phyloP scores from a whole-genome alignment of 2,329 filamentous ascomycete genomes.

The Phyllosticta citribraziliensis region DNA sequence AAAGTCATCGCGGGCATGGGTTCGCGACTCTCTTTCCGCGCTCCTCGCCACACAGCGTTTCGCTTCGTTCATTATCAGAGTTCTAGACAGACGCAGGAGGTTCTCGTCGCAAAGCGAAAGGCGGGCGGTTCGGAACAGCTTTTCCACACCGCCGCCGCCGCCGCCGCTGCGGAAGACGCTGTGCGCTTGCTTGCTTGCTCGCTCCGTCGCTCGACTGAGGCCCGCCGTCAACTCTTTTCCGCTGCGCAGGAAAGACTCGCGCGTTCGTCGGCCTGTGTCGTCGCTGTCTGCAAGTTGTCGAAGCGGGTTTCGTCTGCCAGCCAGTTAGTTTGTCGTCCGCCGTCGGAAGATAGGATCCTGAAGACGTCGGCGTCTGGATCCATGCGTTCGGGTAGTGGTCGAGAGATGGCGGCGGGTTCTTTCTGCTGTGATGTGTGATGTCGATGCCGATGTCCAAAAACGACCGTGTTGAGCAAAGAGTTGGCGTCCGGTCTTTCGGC shows the following conservation, averaged over 20 bases:
- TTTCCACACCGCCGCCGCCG: conserved; percentile 27
- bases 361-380: conserved; percentile 27
- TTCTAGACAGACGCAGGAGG: conserved; percentile 38
- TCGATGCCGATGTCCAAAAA: conserved; percentile 40
- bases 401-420: too few species aligned
- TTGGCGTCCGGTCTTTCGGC: conserved; percentile 41
- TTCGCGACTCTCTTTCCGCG: conserved; percentile 37
- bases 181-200: too few species aligned
- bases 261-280: conserved; percentile 40
- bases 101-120: conserved; percentile 33
- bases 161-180: too few species aligned
- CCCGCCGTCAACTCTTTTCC: conserved; percentile 27
- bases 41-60: conserved; percentile 1
- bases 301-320: conserved; percentile 29
- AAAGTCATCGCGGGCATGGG: conserved; percentile 40
- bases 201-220: too few species aligned
- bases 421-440: too few species aligned
- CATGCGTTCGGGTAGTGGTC: conserved; percentile 28
- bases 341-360: conserved; percentile 27
- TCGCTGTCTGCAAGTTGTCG: conserved; percentile 37
- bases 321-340: too few species aligned
- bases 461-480: conserved; percentile 40
- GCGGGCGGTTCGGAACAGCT: conserved; percentile 25
- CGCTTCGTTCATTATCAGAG: conserved; percentile 20
- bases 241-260: conserved; percentile 38